phyloP scores from a whole-genome alignment of 2,329 filamentous ascomycete species.

The Aspergillus luchuensis region DNA sequence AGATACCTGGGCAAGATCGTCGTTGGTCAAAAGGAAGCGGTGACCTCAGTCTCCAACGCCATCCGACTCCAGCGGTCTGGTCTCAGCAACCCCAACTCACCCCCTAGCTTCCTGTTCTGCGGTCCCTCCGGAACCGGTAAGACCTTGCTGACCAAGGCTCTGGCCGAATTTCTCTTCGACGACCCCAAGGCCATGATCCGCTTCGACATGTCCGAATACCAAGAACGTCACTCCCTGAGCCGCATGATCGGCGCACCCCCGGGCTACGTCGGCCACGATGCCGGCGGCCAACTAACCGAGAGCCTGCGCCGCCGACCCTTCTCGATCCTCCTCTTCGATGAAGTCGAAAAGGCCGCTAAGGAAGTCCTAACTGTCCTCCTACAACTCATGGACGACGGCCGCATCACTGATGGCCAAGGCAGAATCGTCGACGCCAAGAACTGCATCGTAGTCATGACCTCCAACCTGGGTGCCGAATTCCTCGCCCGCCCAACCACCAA shows the following conservation, averaged over 20 bases:
- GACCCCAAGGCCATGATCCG: slow-evolving; percentile 97
- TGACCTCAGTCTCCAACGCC: slow-evolving; percentile 88
- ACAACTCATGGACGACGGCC: slow-evolving; percentile 99
- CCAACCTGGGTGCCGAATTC: slow-evolving; percentile 92
- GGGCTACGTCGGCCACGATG: slow-evolving; percentile 94
- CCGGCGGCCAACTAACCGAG: slow-evolving; percentile 94
- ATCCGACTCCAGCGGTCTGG: slow-evolving; percentile 94
- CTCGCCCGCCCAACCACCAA: slow-evolving; percentile 76
- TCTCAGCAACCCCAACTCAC: slow-evolving; percentile 92
- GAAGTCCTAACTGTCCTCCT: slow-evolving; percentile 94
- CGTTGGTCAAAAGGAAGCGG: slow-evolving; percentile 91
- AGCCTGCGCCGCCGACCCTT: slow-evolving; percentile 91
- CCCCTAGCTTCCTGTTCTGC: slow-evolving; percentile 97
- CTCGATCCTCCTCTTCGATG: slow-evolving; percentile 96
- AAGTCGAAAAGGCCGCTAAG: slow-evolving; percentile 98
- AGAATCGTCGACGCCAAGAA: slow-evolving; percentile 93
- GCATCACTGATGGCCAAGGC: slow-evolving; percentile 97
- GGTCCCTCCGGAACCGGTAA: slow-evolving; percentile 98
- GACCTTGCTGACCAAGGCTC: slow-evolving; percentile 91
- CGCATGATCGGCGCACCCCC: slow-evolving; percentile 98
- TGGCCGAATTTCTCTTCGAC: slow-evolving; percentile 97
- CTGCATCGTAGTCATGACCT: slow-evolving; percentile 99
- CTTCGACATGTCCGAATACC: slow-evolving; percentile 99
- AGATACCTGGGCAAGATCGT: slow-evolving; percentile 79
- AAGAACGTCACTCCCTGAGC: slow-evolving; percentile 91